Evolutionary conservation across 352 stramenopile genomes (phyloP).

Genomic region (Phytophthora sp.): DNA sequence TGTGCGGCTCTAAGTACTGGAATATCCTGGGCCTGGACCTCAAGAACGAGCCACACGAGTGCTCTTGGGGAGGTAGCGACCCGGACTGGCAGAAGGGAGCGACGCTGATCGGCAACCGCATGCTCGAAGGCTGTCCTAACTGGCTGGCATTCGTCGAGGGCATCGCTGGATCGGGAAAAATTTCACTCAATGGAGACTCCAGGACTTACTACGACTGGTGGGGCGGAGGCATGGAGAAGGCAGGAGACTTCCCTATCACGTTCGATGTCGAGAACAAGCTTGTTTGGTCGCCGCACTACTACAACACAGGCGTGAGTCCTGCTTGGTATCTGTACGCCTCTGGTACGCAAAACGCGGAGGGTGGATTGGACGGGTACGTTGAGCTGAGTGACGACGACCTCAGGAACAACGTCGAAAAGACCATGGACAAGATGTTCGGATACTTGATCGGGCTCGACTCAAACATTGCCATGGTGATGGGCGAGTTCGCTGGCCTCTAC

Average conservation of each 20-base stretch:
- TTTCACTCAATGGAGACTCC: constrained; percentile 30
- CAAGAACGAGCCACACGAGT: constrained; percentile 73
- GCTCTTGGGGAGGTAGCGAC: constrained; percentile 45
- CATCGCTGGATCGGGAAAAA: constrained; percentile 42
- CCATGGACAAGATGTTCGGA: constrained; percentile 71
- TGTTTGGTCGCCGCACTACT: constrained; percentile 76
- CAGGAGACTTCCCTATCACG: constrained; percentile 39
- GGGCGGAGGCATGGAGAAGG: constrained; percentile 59
- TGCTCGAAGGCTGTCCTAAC: constrained; percentile 65
- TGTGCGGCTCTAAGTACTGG: constrained; percentile 64
- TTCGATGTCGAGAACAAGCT: constrained; percentile 57
- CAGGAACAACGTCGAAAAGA: constrained; percentile 53
- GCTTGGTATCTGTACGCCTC: constrained; percentile 64
- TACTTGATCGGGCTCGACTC: constrained; percentile 50
- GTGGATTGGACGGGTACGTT: constrained; percentile 27
- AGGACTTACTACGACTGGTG: constrained; percentile 69
- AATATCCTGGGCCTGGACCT: constrained; percentile 71
- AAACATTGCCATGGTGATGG: constrained; percentile 55
- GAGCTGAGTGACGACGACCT: constrained; percentile 58
- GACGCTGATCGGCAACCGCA: constrained; percentile 59
- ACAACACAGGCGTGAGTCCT: constrained; percentile 69
- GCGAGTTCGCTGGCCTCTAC: constrained; percentile 71
- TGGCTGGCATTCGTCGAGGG: constrained; percentile 77
- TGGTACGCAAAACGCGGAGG: constrained; percentile 29
- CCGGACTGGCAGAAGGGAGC: constrained; percentile 64